A percentile compares a stretch with the other conserved stretches of the same genome.
These are phyloP conservation scores for Cnidoscolus chayamansa DNA, from an alignment of 441 rosid species.

Conservation along the genomic window DNA sequence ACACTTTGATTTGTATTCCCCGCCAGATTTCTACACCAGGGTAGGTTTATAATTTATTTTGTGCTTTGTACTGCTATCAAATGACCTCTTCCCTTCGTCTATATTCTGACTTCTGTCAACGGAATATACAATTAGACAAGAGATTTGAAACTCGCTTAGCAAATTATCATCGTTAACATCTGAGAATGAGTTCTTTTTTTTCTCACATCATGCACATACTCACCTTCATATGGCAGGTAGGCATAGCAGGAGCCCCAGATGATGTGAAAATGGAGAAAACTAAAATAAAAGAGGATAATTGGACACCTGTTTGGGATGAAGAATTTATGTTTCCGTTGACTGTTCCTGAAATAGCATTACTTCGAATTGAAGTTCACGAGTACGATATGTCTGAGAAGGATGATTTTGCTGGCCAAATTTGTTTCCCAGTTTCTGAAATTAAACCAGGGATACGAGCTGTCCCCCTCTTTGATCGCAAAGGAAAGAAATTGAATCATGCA, in stretches of 20 bases:
- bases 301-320: constrained; percentile 72
- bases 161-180: not conserved
- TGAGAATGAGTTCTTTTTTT: not conserved
- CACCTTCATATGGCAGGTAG: constrained; percentile 39
- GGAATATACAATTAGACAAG: too few relatives aligned
- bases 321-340: constrained; percentile 65
- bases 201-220: not conserved
- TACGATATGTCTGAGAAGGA: constrained; percentile 63
- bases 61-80: not conserved
- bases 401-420: constrained; percentile 83
- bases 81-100: too few relatives aligned
- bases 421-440: constrained; percentile 61
- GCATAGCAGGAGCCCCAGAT: constrained; percentile 67
- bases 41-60: constrained; percentile 31
- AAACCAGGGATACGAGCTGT: constrained; percentile 62
- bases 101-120: too few relatives aligned
- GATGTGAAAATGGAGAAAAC: constrained; percentile 63
- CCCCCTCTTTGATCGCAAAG: constrained; percentile 46
- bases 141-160: not conserved
- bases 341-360: constrained; percentile 72
- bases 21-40: constrained; percentile 75
- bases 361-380: constrained; percentile 69
- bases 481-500: constrained; percentile 49
- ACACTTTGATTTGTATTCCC: constrained; percentile 76
- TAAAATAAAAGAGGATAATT: constrained; percentile 50